Base-by-base conservation (phyloP, 2,329 filamentous ascomycete species). In the Hypoxylon sp. region DNA sequence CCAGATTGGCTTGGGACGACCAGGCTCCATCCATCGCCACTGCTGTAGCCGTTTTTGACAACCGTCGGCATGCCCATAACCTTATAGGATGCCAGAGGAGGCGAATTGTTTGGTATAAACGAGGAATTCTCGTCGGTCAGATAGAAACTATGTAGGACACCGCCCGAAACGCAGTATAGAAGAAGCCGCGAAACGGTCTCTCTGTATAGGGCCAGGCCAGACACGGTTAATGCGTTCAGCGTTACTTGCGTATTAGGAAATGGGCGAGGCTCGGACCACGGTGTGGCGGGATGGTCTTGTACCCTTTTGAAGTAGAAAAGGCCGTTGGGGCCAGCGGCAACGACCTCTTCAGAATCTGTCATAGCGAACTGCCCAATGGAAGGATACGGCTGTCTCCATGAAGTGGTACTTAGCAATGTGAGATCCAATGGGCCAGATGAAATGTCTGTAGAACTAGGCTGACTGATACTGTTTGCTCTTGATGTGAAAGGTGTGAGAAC, bases 1-100 rank as follows among this genome's bases (percentile, higher is more conserved):
- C 68, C 64, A 54, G 64, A 62, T 26, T 65, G 59, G 57, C 56
- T 64, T 54, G 68, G 63, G 46, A 70, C 61, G 52, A 67, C 52
- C 30, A 68, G 32, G 46, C 39, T 62, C 59, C 55, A 65, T 57
- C 46, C 34, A 47, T 51, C n/a, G 26, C 13, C 2, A 4, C 22
- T 8, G 37, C 5, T 19, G 4, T 30, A 3, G 15, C n/a, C 28
- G 20, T 3, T 52, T 32, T 13, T 6, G 22, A 59, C 52, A 55
- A 67, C 53, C 43, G 66, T 55, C 34, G 68, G 68, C 10, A 55
- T 64, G 20, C 68, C 63, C 41, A 19, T 63, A 51, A 68, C 46
- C 24, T 1, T 56, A 48, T 34, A 34, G 13, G 7, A 28, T 39
- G 30, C 24, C n/a, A 70, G 28, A 50, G 58, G 68, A 50, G 56